Evolutionary conservation across 208 protist species (phyloP).

Genomic region (Crithidia thermophila): DNA sequence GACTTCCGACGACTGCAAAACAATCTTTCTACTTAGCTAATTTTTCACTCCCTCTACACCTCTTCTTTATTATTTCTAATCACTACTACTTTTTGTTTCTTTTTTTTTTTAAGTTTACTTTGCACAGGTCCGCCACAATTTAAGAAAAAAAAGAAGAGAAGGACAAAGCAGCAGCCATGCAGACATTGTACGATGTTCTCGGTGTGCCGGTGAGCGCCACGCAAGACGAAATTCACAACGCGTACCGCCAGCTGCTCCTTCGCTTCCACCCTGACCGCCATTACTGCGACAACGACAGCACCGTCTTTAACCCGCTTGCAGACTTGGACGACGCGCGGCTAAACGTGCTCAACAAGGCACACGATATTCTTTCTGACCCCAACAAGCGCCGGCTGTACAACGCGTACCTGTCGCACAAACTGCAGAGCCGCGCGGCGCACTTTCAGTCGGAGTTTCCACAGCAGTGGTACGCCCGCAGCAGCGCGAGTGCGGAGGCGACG

Average conservation of each 20-base stretch:
- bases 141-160: no score
- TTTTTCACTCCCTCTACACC: not conserved
- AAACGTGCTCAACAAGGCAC: slow-evolving; percentile 10
- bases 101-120: not conserved
- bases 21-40: no score
- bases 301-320: slow-evolving; percentile 6
- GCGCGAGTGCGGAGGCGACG: not conserved
- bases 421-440: not conserved
- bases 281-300: slow-evolving; percentile 39
- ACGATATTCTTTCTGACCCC: slow-evolving; percentile 18
- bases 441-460: not conserved
- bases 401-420: slow-evolving; percentile 8
- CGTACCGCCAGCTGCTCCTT: slow-evolving; percentile 18
- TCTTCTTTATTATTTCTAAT: not conserved
- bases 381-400: slow-evolving; percentile 15
- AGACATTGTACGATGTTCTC: slow-evolving; percentile 34
- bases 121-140: no score
- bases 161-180: slow-evolving; percentile 11
- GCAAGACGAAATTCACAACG: slow-evolving; percentile 12
- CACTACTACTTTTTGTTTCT: not conserved
- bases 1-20: no score
- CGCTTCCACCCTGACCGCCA: slow-evolving; percentile 26
- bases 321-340: slow-evolving; percentile 10
- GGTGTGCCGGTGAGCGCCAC: slow-evolving; percentile 25
- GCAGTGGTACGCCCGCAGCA: not conserved